Base-by-base conservation (phyloP, 331 rosid genomes). In the Pyracantha coccinea region DNA sequence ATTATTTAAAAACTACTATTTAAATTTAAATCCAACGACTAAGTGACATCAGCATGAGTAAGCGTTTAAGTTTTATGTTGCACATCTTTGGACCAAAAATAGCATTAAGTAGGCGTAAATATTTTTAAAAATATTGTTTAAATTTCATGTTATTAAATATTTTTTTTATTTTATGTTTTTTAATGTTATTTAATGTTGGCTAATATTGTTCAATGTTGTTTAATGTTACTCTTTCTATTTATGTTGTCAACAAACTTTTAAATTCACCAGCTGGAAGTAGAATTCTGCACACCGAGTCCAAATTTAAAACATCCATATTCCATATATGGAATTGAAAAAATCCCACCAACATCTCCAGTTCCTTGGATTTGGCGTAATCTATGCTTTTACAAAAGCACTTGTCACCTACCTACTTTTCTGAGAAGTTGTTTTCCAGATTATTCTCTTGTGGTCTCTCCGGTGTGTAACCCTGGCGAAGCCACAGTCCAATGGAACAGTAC, bases 391-490 rank as follows among this genome's bases (percentile, higher is more conserved):
- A 32, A 20, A 64, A 32, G 45, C 47, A n/a, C 25, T 65, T 4
- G 27, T 65, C 16, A 65, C n/a, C 41, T 12, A 32, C 19, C 59
- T 41, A 38, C 60, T 73, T 60, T 41, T 24, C 9, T n/a, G 13
- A 17, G 41, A 58, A 59, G 69, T 59, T 6, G 3, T 12, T 63
- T 59, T 27, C 52, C 66, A 1, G 24, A 50, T 68, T 62, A 73
- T 31, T 59, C n/a, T 19, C 62, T 57, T 2, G 64, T 55, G 55
- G 55, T 50, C 25, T 27, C 19, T 25, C 65, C 6, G 24, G 59
- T 72, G 44, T 32, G 68, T 15, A 28, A 53, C 54, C 64, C 60
- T 13, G 59, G 54, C 86, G 60, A 88, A 87, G 93, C 71, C 85
- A 23, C 11, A 53, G 23, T 50, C 78, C 0, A 67, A 64, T 77